These are phyloP conservation scores for Pseudozyma hubeiensis DNA, from an alignment of 1,284 basidiomycete species.

Conservation along the genomic window DNA sequence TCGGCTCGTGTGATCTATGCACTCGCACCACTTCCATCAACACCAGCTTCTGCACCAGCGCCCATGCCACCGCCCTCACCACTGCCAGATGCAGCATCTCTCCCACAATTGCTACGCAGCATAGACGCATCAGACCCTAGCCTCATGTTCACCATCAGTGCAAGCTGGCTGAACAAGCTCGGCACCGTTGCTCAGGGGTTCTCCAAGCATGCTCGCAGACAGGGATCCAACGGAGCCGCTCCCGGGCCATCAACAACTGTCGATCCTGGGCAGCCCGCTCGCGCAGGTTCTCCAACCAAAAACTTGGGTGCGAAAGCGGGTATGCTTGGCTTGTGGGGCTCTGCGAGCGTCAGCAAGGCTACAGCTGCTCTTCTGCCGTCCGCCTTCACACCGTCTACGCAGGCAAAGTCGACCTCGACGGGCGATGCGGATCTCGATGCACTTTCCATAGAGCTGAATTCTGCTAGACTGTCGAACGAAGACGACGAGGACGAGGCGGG, in stretches of 20 bases:
- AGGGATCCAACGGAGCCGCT: slow-evolving; percentile 20
- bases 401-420: slow-evolving; percentile 17
- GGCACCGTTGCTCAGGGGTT: slow-evolving; percentile 67
- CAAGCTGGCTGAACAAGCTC: slow-evolving; percentile 65
- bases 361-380: slow-evolving; percentile 34
- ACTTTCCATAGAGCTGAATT: slow-evolving; percentile 30
- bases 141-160: slow-evolving; percentile 64
- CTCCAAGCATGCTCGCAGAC: slow-evolving; percentile 53
- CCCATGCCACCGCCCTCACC: slow-evolving; percentile 53
- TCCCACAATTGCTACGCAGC: slow-evolving; percentile 35
- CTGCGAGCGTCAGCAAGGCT: slow-evolving; percentile 42
- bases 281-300: slow-evolving; percentile 27
- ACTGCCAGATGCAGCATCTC: slow-evolving; percentile 21
- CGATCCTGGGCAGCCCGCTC: slow-evolving; percentile 8
- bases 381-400: slow-evolving; percentile 13
- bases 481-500: slow-evolving; percentile 37
- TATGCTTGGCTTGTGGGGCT: slow-evolving; percentile 53
- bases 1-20: slow-evolving; percentile 67
- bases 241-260: background rate
- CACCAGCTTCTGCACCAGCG: slow-evolving; percentile 35
- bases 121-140: slow-evolving; percentile 23
- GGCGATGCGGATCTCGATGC: slow-evolving; percentile 52
- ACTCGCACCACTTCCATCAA: slow-evolving; percentile 36
- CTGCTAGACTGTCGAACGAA: slow-evolving; percentile 13
- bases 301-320: slow-evolving; percentile 17